phyloP scores from a whole-genome alignment of 768 basidiomycete species.

The Termitomyces sp. region DNA sequence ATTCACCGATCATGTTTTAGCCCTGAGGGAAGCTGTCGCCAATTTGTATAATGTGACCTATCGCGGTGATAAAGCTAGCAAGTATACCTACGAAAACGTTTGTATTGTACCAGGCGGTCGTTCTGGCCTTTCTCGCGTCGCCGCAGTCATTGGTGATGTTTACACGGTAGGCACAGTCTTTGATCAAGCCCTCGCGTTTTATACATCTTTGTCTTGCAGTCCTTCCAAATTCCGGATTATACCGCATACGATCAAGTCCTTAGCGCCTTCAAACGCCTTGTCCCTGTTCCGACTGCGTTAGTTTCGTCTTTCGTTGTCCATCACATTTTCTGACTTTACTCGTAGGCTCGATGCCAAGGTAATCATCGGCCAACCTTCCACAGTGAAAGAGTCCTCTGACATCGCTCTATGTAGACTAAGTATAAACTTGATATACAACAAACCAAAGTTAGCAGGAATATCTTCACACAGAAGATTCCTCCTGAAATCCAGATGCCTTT shows the following conservation, averaged over 20 bases:
- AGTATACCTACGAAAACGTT: constrained; percentile 91
- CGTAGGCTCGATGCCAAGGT: constrained; percentile 30
- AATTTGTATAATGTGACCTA: constrained; percentile 86
- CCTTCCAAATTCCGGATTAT: constrained; percentile 90
- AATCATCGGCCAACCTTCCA: background rate
- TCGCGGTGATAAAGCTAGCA: constrained; percentile 70
- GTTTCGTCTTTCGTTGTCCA: constrained; percentile 20
- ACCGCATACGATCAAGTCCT: constrained; percentile 85
- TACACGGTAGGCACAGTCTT: constrained; percentile 53
- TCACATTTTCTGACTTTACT: constrained; percentile 19
- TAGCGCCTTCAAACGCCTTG: constrained; percentile 81
- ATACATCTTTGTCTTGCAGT: constrained; percentile 32
- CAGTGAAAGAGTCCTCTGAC: constrained; percentile 2
- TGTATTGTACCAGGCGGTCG: constrained; percentile 95
- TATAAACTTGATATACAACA: constrained; percentile 79
- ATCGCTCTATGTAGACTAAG: constrained; percentile 36
- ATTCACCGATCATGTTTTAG: constrained; percentile 27
- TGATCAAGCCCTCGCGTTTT: background rate
- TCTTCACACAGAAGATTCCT: too few species aligned
- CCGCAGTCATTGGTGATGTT: constrained; percentile 88
- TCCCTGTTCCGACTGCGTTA: constrained; percentile 87
- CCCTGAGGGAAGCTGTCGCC: constrained; percentile 85
- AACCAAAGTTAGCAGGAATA: constrained; percentile 45
- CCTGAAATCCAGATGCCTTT: constrained; percentile 14
- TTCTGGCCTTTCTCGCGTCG: constrained; percentile 83